Evolutionary conservation across 768 basidiomycete species (phyloP), one percentile per base, ranked within the genome.

Genomic region (Tricholomella constricta): DNA sequence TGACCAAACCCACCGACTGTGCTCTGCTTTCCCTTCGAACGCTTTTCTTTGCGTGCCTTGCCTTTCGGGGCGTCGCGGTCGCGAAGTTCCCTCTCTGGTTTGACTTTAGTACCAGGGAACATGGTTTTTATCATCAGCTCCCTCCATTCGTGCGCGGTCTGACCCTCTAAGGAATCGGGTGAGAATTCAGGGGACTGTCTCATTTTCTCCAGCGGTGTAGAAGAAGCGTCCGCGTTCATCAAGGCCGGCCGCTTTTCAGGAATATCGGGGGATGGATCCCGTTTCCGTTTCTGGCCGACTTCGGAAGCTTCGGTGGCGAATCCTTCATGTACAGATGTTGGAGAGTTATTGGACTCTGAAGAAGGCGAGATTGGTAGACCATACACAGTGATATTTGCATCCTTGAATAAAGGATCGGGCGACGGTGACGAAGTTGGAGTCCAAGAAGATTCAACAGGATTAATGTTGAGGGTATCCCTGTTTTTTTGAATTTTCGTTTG

Each of bases 371-470:
- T 58, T 4, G 87, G 79, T 34, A 90, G 73, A 1, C 80, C 77
- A 59, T 86, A 89, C 6, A 91, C 78, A 7, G 79, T 74, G 46
- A 93, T 68, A 58, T 84, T 84, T 9, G 78, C 72, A 62, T 91
- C 89, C 50, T 74, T 70, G 69, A 77, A 89, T 29, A 84, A 69
- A 2, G 84, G 83, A 22, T 69, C 65, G 8, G 70, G 64, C 3
- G 61, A 53, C 11, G 61, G 35, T 1, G 65, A 54, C 5, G 64
- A 36, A 6, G 62, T 40, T 20, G 56, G 55, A 37, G 50, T 52
- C 59, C 66, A 69, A 37, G 70, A 69, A 12, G 78, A 67, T 64
- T 86, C 81, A 12, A 66, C 58, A 8, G 77, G 70, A 45, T 73
- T 70, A 20, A 88, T 69, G 12, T 69, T 62, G 37, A 90, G 64